These are phyloP conservation scores for Nasturtium officinale DNA, from an alignment of 345 rosid species.

Conservation along the genomic window DNA sequence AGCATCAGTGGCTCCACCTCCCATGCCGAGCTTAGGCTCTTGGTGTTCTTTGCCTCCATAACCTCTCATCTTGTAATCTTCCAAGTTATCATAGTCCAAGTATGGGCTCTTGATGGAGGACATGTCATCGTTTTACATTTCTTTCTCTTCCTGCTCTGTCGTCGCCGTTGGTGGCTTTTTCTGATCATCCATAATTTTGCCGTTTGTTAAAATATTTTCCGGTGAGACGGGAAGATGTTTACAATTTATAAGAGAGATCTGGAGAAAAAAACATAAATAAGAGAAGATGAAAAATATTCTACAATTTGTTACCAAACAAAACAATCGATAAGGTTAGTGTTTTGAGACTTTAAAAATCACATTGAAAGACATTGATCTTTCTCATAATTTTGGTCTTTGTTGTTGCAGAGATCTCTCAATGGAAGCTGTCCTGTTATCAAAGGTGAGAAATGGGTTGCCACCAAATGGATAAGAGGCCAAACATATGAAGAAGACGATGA, in stretches of 20 bases:
- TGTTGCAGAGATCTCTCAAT: constrained; percentile 58
- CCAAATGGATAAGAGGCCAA: constrained; percentile 75
- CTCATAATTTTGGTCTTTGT: not conserved
- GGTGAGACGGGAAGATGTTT: not conserved
- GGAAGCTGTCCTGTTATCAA: constrained; percentile 64
- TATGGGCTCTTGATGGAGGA: not conserved
- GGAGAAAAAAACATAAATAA: no score
- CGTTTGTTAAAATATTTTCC: not conserved
- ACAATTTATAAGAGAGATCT: no score
- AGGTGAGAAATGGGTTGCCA: constrained; percentile 74
- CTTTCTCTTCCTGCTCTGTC: not conserved
- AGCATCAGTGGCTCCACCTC: constrained; percentile 70
- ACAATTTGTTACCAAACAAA: constrained; percentile 58
- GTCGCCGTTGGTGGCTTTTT: not conserved
- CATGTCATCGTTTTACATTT: not conserved
- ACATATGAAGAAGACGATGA: constrained; percentile 6
- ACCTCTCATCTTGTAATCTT: constrained; percentile 45
- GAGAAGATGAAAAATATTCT: constrained; percentile 41
- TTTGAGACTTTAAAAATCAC: not conserved
- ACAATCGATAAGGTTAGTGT: constrained; percentile 60
- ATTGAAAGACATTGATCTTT: not conserved
- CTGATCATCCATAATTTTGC: not conserved
- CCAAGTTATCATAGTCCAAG: constrained; percentile 19
- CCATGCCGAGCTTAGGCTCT: constrained; percentile 54
- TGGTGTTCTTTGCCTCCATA: constrained; percentile 67